Evolutionary conservation across 1,284 basidiomycete genomes (phyloP), one percentile per base, ranked within the genome.

Genomic region (Earliella scabrosa): DNA sequence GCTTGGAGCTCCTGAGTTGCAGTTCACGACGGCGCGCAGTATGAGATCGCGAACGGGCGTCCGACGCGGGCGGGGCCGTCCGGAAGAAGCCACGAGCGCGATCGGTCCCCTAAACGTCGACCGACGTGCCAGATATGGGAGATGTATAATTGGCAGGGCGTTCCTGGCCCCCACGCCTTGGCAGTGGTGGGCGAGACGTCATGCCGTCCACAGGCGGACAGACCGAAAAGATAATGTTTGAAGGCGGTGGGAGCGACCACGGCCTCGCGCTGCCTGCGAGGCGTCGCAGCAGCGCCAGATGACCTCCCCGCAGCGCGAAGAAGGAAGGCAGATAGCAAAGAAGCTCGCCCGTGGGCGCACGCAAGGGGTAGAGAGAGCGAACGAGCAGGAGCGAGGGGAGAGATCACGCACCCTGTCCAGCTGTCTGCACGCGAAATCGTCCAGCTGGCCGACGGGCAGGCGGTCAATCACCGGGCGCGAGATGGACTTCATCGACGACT

Each of bases 361-460:
- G 35, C 36, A 31, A n/a, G n/a, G n/a, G n/a, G 35, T 13, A 46
- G 18, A 31, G 26, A 16, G 36, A 18, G 20, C 35, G 35, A 52
- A 26, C 14, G 23, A 20, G 26, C 24, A 38, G 31, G 3, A 24
- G 34, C 27, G 32, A 20, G 43, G 23, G 14, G 34, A 8, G 40
- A 27, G 27, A 8, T 44, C 18, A 76, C 86, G 64, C 61, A 92
- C 86, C 67, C 85, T 80, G 71, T 95, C 92, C 43, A 95, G 79
- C 69, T 95, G 92, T 50, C 91, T 81, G 67, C 90, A 92, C 2
- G 93, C 93, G 71, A 95, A 95, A 58, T 92, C 91, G 63, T 95
- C 93, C n/a, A 94, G 75, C 66, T 88, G 87, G 57, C 85, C 86
- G 52, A 84, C 87, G 39, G 83, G 91, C 0, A 95, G 77, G 41